phyloP scores from a whole-genome alignment of 2,329 filamentous ascomycete genomes.

The Penicillium brevicompactum region DNA sequence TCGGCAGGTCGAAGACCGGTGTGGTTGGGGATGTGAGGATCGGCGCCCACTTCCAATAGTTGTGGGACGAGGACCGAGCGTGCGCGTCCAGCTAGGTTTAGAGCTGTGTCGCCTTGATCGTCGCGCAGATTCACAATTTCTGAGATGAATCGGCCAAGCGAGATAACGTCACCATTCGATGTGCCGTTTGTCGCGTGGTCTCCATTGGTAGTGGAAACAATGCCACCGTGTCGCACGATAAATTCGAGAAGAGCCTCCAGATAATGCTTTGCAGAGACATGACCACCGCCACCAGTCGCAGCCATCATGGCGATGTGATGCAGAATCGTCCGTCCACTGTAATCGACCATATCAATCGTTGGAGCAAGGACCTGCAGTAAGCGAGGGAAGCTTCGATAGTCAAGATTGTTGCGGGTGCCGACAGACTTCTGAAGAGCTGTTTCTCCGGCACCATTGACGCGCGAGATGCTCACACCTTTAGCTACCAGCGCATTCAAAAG shows the following conservation, averaged over 20 bases:
- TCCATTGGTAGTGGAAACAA: constrained; percentile 46
- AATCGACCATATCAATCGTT: constrained; percentile 87
- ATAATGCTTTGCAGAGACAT: constrained; percentile 86
- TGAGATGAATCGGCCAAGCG: constrained; percentile 88
- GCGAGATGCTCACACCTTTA: constrained; percentile 81
- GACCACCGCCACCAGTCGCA: constrained; percentile 88
- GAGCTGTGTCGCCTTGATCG: constrained; percentile 88
- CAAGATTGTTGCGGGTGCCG: constrained; percentile 90
- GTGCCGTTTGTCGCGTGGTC: constrained; percentile 29
- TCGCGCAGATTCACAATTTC: constrained; percentile 97
- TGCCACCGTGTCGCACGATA: constrained; percentile 81
- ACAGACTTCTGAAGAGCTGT: constrained; percentile 92
- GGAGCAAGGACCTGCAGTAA: constrained; percentile 84
- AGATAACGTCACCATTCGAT: constrained; percentile 66
- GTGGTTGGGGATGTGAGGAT: constrained; percentile 87
- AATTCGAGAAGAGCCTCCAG: constrained; percentile 93
- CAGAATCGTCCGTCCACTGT: constrained; percentile 85
- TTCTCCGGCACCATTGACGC: constrained; percentile 86
- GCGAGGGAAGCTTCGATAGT: constrained; percentile 86
- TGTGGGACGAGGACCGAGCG: constrained; percentile 98
- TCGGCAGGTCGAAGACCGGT: constrained; percentile 88
- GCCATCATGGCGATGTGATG: constrained; percentile 97
- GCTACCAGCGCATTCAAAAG: constrained; percentile 79
- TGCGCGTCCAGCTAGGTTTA: constrained; percentile 91
- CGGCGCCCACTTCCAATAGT: constrained; percentile 89